phyloP scores from a whole-genome alignment of 1,284 basidiomycete genomes.

The Trichosporon coremiiforme region DNA sequence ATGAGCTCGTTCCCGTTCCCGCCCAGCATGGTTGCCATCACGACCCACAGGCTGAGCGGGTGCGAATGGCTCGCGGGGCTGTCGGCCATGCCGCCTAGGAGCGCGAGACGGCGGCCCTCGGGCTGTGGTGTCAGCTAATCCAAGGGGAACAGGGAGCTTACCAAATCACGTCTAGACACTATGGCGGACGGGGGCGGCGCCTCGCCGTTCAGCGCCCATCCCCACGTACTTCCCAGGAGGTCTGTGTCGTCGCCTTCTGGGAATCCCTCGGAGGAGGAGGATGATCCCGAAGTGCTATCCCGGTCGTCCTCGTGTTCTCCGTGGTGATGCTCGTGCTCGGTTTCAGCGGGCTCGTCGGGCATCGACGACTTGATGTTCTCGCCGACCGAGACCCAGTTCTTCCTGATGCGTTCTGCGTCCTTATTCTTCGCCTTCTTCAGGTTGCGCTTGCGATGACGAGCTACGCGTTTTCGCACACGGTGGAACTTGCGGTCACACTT shows the following conservation, averaged over 20 bases:
- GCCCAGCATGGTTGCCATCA: constrained; percentile 14
- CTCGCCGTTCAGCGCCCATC: constrained; percentile 55
- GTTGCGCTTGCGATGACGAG: constrained; percentile 49
- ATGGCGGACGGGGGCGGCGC: constrained; percentile 55
- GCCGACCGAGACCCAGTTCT: constrained; percentile 13
- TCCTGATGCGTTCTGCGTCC: constrained; percentile 32
- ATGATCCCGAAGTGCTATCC: constrained; percentile 14
- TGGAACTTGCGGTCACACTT: constrained; percentile 54
- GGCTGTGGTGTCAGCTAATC: constrained; percentile 32
- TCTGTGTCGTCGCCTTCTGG: neutral
- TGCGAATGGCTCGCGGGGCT: constrained; percentile 36
- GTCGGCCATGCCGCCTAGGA: constrained; percentile 53
- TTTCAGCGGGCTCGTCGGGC: neutral
- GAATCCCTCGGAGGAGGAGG: neutral
- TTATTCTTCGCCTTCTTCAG: constrained; percentile 42
- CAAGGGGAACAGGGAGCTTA: constrained; percentile 32
- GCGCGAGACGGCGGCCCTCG: constrained; percentile 50
- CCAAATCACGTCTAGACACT: constrained; percentile 53
- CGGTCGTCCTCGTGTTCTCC: constrained; percentile 14
- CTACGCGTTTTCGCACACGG: constrained; percentile 41
- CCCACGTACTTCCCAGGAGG: constrained; percentile 36
- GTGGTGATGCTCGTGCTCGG: neutral
- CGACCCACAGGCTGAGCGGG: constrained; percentile 23
- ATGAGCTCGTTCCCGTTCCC: constrained; percentile 1
- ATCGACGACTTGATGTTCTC: neutral